Evolutionary conservation across 805 yeast genomes (phyloP), one percentile per base, ranked within the genome.

Genomic region (Wickerhamomyces kurtzmanii): DNA sequence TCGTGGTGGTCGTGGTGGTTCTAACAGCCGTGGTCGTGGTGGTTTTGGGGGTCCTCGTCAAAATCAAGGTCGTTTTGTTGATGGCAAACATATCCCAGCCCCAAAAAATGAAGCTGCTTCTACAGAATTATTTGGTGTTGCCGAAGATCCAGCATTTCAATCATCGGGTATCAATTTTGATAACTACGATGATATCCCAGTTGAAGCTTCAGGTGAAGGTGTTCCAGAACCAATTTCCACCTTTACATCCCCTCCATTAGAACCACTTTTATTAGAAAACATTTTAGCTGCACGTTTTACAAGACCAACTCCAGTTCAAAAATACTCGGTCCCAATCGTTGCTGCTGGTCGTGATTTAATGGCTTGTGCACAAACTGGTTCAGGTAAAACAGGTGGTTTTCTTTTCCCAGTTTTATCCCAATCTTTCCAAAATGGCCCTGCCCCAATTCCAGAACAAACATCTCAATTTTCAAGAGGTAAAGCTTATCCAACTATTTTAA

Each of bases 371-470:
- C 95, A 85, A 68, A 84, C 95, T 44, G 95, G 95, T 79, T 87
- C 97, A 34, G 99, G 99, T 74, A 91, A 91, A 68, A 91, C 99
- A 53, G 98, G 97, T 71, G 99, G 98, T 43, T 91, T 91, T 72
- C 68, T 91, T 55, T 91, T 91, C 82, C 98, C 99, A 39, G 94
- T 91, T 31, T 70, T 91, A 46, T 81, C 94, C 27, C 86, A 86
- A 65, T 82, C 93, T 36, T 91, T 79, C 64, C 65, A 72, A 56
- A 72, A 67, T 46, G 98, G 98, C 30, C 98, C 98, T 31, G 68
- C 83, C 33, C 65, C 71, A 33, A 51, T 57, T 23, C 67, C 73
- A 29, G 67, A 59, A 33, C 20, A 47, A 11, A 40, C 47, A 20
- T 58, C 68, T 28, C 62, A 62, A 31, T 71, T 70, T 47, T 69